Base-by-base conservation (phyloP, 2,329 filamentous ascomycete genomes). In the Cladosporium oxysporum region DNA sequence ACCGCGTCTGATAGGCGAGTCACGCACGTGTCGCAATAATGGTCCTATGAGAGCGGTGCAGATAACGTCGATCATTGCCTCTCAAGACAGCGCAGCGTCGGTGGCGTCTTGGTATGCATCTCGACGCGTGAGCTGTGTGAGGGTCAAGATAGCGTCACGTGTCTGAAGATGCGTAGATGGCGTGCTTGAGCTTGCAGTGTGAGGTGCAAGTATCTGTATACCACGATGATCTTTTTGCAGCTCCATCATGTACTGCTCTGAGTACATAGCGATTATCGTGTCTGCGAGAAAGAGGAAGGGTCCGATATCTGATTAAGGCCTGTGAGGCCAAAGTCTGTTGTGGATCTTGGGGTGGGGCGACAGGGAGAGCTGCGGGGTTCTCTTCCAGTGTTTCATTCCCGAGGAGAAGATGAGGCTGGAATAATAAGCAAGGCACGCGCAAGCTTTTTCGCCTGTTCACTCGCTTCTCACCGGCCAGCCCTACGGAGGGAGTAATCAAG, bases 21-120 rank as follows among this genome's bases (percentile, higher is more conserved):
- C 28, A 5, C 31, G 49, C 60, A 62, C 60, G 60, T 62, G 60
- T 55, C n/a, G 12, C 21, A n/a, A 33, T 23, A 28, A 62, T 62
- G 33, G n/a, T 10, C 60, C 60, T 62, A 62, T 62, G 49, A 62
- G 60, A 44, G 26, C 16, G 49, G 28, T 31, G 60, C 53, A 62
- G 29, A 23, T 21, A 33, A 18, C n/a, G 60, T 31, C 60, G 60
- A 62, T 62, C 60, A 26, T 50, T 52, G 21, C 60, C 16, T 33
- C 12, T 2, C n/a, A 29, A 23, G 11, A 31, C 47, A 35, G 18
- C 4, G 47, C n/a, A 6, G 47, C 31, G 60, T 41, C 41, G 41
- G 60, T 62, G 60, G 60, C 60, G 60, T 62, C 60, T 62, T 62
- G 60, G 60, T 53, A 53, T 53, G 31, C 55, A 41, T 21, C n/a